phyloP scores from a whole-genome alignment of 139 green algal genomes.

The Auxenochlorella pyrenoidosa region DNA sequence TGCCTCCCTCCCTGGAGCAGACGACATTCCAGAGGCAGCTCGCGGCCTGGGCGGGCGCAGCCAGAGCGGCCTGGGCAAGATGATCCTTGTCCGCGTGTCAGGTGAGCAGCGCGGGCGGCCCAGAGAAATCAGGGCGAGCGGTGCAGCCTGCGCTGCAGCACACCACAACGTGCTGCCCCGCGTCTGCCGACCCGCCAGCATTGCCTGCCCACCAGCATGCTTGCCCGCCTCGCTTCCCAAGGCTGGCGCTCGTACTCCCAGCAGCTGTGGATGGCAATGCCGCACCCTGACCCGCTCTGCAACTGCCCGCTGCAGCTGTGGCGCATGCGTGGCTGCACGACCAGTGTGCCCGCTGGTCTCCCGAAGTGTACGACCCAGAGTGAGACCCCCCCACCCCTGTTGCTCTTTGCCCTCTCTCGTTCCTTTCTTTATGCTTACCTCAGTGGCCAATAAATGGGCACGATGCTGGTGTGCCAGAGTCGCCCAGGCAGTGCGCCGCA shows the following conservation, averaged over 20 bases:
- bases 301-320: constrained; percentile 23
- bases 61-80: constrained; percentile 11
- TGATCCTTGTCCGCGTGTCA: constrained; percentile 30
- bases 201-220: too few species aligned
- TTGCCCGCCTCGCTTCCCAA: not conserved
- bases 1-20: not conserved
- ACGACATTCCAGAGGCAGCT: not conserved
- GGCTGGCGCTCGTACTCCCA: too few species aligned
- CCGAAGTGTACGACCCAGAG: constrained; percentile 60
- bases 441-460: too few species aligned
- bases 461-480: too few species aligned
- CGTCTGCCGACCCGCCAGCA: not conserved
- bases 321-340: constrained; percentile 67
- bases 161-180: too few species aligned
- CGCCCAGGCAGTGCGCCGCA: too few species aligned
- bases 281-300: too few species aligned
- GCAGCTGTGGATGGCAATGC: too few species aligned
- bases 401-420: not conserved
- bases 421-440: too few species aligned
- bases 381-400: not conserved
- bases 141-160: too few species aligned
- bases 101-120: not conserved
- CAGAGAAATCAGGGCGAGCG: too few species aligned
- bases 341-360: constrained; percentile 77
- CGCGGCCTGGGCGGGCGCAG: constrained; percentile 15